Percentiles rank a stretch among this genome's conserved stretches.
Evolutionary conservation across 1,284 basidiomycete species (phyloP).

Genomic region (Irpex rosettiformis): DNA sequence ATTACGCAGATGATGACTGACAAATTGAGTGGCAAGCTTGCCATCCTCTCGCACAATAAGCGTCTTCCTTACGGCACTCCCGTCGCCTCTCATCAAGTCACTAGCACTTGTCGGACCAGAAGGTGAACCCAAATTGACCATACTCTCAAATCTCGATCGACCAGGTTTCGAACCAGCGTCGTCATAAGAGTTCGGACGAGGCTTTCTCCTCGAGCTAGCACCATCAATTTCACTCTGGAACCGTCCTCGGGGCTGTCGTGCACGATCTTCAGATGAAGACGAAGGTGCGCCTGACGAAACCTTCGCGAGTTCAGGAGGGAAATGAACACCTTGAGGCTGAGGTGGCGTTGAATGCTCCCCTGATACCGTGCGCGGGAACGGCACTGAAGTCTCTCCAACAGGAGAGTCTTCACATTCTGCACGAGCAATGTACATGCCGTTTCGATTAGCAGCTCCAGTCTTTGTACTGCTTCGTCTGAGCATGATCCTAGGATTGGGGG

Average conservation of each 20-base stretch:
- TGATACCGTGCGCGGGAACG: constrained; percentile 59
- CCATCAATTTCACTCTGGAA: constrained; percentile 72
- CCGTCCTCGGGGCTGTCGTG: constrained; percentile 52
- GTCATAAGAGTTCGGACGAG: constrained; percentile 65
- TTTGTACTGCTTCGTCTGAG: constrained; percentile 56
- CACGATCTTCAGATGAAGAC: constrained; percentile 32
- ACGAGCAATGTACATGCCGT: constrained; percentile 43
- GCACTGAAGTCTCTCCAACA: constrained; percentile 38
- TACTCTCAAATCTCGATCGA: constrained; percentile 63
- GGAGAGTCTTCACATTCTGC: constrained; percentile 24
- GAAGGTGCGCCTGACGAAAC: constrained; percentile 14
- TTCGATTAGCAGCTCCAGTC: constrained; percentile 38
- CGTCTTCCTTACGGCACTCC: constrained; percentile 65
- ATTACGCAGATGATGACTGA: constrained; percentile 44
- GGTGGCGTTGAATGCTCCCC: constrained; percentile 42
- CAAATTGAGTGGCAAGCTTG: constrained; percentile 78
- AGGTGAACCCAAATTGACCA: constrained; percentile 56
- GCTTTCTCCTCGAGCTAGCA: constrained; percentile 42
- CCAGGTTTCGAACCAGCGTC: constrained; percentile 51
- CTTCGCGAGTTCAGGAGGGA: constrained; percentile 23
- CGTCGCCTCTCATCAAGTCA: constrained; percentile 63
- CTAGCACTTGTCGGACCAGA: constrained; percentile 48
- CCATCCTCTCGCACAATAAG: constrained; percentile 82
- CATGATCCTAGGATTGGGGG: constrained; percentile 39
- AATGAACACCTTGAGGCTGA: constrained; percentile 32